A percentile compares a stretch with the other conserved stretches of the same genome.
Evolutionary conservation across 352 stramenopile genomes (phyloP).

Genomic region (Globisporangium sylvaticum): DNA sequence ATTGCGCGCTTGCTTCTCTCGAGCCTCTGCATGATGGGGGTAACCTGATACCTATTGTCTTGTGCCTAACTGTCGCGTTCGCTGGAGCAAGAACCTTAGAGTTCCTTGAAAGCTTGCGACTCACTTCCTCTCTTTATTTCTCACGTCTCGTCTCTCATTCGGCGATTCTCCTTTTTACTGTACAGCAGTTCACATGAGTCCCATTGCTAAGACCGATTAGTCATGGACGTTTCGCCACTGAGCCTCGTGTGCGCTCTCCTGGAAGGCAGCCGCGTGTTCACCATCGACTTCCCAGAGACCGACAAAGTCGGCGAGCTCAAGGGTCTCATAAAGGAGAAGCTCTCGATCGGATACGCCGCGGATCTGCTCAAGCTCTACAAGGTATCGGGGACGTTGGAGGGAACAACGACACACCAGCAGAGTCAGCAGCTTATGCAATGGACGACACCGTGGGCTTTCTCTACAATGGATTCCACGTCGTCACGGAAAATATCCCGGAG

Average conservation of each 20-base stretch:
- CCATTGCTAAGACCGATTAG: background rate
- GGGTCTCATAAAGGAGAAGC: background rate
- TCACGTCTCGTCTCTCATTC: background rate
- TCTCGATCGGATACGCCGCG: background rate
- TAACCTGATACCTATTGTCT: no score
- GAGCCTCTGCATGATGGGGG: no score
- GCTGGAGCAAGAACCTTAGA: no score
- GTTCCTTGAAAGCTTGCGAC: no score
- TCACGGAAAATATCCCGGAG: background rate
- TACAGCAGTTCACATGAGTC: no score
- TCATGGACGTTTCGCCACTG: background rate
- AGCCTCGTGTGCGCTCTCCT: background rate
- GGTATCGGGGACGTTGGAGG: background rate
- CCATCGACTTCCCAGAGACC: background rate
- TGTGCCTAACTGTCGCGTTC: no score
- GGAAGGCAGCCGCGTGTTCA: background rate
- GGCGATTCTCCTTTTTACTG: background rate
- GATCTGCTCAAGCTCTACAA: slow-evolving; percentile 5
- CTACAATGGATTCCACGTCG: background rate
- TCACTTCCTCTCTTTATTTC: no score
- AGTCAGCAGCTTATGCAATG: no score
- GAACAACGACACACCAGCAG: background rate
- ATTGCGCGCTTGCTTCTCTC: no score
- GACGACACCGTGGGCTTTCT: background rate
- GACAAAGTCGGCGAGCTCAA: background rate